Percentiles rank a stretch among this genome's conserved stretches.
These are phyloP conservation scores for Candida golubevii DNA, from an alignment of 805 yeast species.

Conservation along the genomic window DNA sequence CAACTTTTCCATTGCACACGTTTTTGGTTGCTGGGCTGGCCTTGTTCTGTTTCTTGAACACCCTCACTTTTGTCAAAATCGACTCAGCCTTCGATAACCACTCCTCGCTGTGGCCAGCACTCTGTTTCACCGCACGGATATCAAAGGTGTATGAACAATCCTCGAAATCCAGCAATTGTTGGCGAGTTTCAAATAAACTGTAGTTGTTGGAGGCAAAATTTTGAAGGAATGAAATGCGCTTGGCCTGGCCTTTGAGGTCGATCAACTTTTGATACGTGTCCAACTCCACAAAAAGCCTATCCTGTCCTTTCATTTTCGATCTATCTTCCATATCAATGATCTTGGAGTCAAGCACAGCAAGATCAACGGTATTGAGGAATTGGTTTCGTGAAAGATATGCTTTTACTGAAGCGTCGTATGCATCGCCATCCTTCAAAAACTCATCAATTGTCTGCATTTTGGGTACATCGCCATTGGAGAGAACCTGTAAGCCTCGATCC, in stretches of 20 bases:
- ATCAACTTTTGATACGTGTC: constrained; percentile 19
- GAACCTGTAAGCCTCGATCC: constrained; percentile 23
- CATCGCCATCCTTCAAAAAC: constrained; percentile 24
- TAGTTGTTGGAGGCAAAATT: constrained; percentile 10
- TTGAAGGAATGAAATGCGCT: constrained; percentile 26
- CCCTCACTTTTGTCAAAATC: constrained; percentile 11
- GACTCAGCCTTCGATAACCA: constrained; percentile 22
- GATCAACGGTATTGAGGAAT: constrained; percentile 16
- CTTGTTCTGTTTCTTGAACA: constrained; percentile 10
- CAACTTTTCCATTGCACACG: constrained; percentile 18
- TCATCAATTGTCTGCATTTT: constrained; percentile 22
- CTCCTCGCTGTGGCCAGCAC: constrained; percentile 18
- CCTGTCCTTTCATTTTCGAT: constrained; percentile 20
- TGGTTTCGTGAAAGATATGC: constrained; percentile 17
- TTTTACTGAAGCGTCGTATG: constrained; percentile 18
- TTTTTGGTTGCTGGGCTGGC: constrained; percentile 8
- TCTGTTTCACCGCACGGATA: constrained; percentile 9
- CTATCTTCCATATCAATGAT: constrained; percentile 25
- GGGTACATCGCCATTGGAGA: constrained; percentile 32
- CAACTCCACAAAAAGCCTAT: constrained; percentile 26
- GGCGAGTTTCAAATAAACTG: constrained; percentile 22
- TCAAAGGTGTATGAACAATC: constrained; percentile 22
- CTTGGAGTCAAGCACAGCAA: constrained; percentile 23
- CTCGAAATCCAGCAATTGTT: constrained; percentile 19
- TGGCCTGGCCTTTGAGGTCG: constrained; percentile 22